Base-by-base conservation (phyloP, 306 rosid genomes). In the Benincasa hispida region DNA sequence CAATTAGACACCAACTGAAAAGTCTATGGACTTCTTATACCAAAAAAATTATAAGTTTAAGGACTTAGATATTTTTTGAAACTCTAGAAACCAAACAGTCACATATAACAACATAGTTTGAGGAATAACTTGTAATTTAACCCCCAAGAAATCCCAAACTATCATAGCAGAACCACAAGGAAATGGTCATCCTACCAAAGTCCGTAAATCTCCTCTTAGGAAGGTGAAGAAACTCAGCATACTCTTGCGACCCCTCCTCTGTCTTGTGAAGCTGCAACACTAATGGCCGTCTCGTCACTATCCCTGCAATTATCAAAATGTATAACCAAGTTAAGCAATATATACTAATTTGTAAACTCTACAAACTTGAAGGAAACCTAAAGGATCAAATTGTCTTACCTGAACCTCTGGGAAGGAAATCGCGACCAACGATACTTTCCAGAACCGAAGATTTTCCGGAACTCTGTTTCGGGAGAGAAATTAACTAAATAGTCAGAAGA, bases 391-490 rank as follows among this genome's bases (percentile, higher is more conserved):
- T 17, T 18, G 51, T 12, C 68, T 4, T 70, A 94, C 98, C 98
- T 79, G 98, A 94, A 83, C 98, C 98, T 82, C 98, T 85, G 2
- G 98, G 98, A 51, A 94, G 93, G 83, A 94, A 94, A 81, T 94
- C 98, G 72, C 98, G 97, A 34, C 98, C 98, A 32, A 94, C 98
- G 75, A 91, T 87, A 76, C 98, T 94, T 84, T 94, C 97, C 81
- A 94, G 63, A 68, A 94, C 98, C 30, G 98, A 94, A 82, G 98
- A 94, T 82, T 94, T 94, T 10, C 98, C 98, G 0, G 98, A 94
- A 87, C 98, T 94, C 98, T 94, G 91, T 50, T 79, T 42, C 32
- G 82, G 66, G 75, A 59, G 68, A 50, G 19, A 5, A 62, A 70
- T 78, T 39, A 55, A 61, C n/a, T 22, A 63, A 25, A 17, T 21